These are phyloP conservation scores for Capsella rubella DNA, from an alignment of 441 rosid genomes.

Conservation along the genomic window DNA sequence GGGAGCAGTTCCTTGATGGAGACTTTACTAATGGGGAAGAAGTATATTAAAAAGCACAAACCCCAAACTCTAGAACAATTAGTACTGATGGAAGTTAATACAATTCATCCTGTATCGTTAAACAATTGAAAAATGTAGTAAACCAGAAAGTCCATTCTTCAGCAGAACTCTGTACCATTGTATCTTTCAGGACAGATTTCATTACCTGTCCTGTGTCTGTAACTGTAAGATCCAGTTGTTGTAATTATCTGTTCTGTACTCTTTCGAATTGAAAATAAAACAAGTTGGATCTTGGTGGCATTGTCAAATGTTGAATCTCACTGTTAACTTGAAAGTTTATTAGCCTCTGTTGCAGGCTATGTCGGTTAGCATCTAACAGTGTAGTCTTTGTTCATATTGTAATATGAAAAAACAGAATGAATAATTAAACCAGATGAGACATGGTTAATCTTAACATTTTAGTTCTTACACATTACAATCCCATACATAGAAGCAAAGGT, in stretches of 20 bases:
- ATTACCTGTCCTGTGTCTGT: constrained; percentile 17
- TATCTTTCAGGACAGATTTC: constrained; percentile 26
- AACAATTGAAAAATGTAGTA: constrained; percentile 14
- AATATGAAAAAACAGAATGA: background rate
- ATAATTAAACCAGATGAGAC: constrained; percentile 1
- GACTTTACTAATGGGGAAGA: constrained; percentile 51
- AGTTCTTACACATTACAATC: constrained; percentile 25
- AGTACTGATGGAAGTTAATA: constrained; percentile 10
- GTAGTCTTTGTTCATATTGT: too few species aligned
- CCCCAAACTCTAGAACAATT: constrained; percentile 18
- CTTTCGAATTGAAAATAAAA: constrained; percentile 17
- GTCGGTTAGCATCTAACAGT: background rate
- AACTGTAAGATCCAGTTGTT: constrained; percentile 20
- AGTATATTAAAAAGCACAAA: constrained; percentile 31
- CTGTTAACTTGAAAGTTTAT: constrained; percentile 8
- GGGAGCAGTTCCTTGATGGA: constrained; percentile 70
- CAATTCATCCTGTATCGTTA: constrained; percentile 25
- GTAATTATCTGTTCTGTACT: constrained; percentile 23
- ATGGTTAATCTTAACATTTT: background rate
- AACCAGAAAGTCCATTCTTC: constrained; percentile 33
- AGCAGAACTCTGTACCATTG: constrained; percentile 31
- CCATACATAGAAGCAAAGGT: constrained; percentile 23
- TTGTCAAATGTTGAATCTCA: constrained; percentile 15
- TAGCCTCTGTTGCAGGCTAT: background rate
- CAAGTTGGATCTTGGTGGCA: background rate